These are phyloP conservation scores for Ophiostoma populinum DNA, from an alignment of 2,329 filamentous ascomycete genomes.

Conservation along the genomic window DNA sequence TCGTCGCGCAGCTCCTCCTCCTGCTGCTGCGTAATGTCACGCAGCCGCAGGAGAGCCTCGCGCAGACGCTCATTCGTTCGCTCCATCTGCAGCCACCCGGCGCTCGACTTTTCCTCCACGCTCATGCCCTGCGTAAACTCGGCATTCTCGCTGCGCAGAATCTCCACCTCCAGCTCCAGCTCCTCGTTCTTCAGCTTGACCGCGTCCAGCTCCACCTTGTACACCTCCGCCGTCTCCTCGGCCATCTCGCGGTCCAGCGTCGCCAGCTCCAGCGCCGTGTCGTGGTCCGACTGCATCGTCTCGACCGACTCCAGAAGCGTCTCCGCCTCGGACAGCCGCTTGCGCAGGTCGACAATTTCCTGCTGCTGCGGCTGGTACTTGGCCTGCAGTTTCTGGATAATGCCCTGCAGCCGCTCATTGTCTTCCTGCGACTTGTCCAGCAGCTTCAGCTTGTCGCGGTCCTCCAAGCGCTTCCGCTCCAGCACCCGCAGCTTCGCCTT, in stretches of 20 bases:
- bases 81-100: slow-evolving; percentile 84
- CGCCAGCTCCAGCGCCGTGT: slow-evolving; percentile 69
- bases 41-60: slow-evolving; percentile 66
- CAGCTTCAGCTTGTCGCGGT: slow-evolving; percentile 67
- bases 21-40: slow-evolving; percentile 74
- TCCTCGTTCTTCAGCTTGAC: slow-evolving; percentile 66
- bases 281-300: slow-evolving; percentile 64
- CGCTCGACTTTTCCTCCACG: slow-evolving; percentile 69
- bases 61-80: slow-evolving; percentile 73
- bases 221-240: slow-evolving; percentile 72
- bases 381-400: slow-evolving; percentile 78
- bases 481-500: slow-evolving; percentile 75
- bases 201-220: slow-evolving; percentile 64
- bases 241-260: slow-evolving; percentile 90
- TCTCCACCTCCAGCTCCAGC: slow-evolving; percentile 71
- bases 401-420: slow-evolving; percentile 59
- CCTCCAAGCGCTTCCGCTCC: slow-evolving; percentile 73
- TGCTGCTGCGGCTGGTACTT: slow-evolving; percentile 77
- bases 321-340: slow-evolving; percentile 61
- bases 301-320: slow-evolving; percentile 52
- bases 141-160: slow-evolving; percentile 71
- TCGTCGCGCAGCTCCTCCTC: slow-evolving; percentile 65
- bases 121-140: slow-evolving; percentile 74
- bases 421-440: slow-evolving; percentile 63
- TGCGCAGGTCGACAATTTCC: slow-evolving; percentile 61